Base-by-base conservation (phyloP, 768 basidiomycete species). In the Tephrocybe sp. region DNA sequence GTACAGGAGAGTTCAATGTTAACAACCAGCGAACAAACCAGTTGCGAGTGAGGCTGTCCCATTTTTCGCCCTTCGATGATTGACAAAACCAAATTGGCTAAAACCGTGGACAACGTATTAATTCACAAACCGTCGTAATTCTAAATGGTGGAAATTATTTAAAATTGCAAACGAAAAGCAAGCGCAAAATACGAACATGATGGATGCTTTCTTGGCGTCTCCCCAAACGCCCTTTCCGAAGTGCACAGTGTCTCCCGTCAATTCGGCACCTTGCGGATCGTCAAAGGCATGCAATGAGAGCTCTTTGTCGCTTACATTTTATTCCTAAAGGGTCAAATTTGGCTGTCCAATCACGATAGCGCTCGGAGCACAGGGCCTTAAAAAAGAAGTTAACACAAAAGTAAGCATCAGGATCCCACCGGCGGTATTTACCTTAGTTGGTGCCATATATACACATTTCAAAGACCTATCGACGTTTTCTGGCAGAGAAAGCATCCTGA, bases 381-480 rank as follows among this genome's bases (percentile, higher is more conserved):
- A 10, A 11, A 16, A 45, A 21, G 8, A 22, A 25, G n/a, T n/a
- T n/a, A 23, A 50, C 27, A 45, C 34, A 39, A 23, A 19, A 51
- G n/a, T n/a, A n/a, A n/a, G n/a, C n/a, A n/a, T n/a, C n/a, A n/a
- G n/a, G n/a, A n/a, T n/a, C n/a, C n/a, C n/a, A n/a, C n/a, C n/a
- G n/a, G n/a, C n/a, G 27, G 10, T 24, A 45, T 44, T 33, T 38
- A 87, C 92, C 76, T 94, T 95, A 1, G 92, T 94, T 0, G 94
- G 94, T 1, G 94, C 90, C 58, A 99, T 83, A 61, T 99, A 99
- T 13, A 99, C 82, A 54, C 86, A 88, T 69, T 90, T 91, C 2
- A 65, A 58, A n/a, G 64, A 53, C 22, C 69, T 63, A 22, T 63
- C 65, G 10, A 55, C 61, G 23, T 64, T 63, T 42, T 66, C 59